Conservation (phyloP, 768 basidiomycete genomes). For the Podaxis sp. region DNA sequence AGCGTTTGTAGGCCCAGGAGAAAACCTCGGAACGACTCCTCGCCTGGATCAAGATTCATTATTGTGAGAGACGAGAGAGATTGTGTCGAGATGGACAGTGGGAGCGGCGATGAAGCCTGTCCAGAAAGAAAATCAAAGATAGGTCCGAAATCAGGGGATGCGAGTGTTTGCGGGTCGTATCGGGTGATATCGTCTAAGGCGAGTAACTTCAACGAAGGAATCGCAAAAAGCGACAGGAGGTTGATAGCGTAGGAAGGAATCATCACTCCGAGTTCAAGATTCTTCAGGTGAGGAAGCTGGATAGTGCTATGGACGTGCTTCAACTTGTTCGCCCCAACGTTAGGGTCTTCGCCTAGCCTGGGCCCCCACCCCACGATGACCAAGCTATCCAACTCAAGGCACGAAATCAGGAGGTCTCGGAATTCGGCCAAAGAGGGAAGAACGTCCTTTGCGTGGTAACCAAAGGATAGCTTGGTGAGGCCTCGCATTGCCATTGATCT, state of each 20-base stretch:
- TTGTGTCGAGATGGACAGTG: not conserved
- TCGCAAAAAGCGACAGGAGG: constrained; percentile 25
- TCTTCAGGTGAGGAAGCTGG: constrained; percentile 32
- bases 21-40: not conserved
- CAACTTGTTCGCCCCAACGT: not conserved
- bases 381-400: constrained; percentile 41
- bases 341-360: constrained; percentile 23
- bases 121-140: constrained; percentile 9
- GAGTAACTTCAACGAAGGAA: constrained; percentile 38
- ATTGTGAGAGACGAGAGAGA: constrained; percentile 1
- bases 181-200: constrained; percentile 47
- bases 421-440: constrained; percentile 53
- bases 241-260: constrained; percentile 24
- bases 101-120: not conserved
- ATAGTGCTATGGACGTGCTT: constrained; percentile 21
- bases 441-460: constrained; percentile 57
- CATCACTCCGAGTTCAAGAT: constrained; percentile 38
- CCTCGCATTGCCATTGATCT: constrained; percentile 35
- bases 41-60: constrained; percentile 1
- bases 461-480: constrained; percentile 50
- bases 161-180: not conserved
- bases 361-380: constrained; percentile 58
- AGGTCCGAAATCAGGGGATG: not conserved
- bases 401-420: constrained; percentile 38
- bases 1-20: not conserved